Percentiles rank a stretch among this genome's conserved stretches.
phyloP scores from a whole-genome alignment of 495 filamentous ascomycete species.

The Mytilinidion resinicola region DNA sequence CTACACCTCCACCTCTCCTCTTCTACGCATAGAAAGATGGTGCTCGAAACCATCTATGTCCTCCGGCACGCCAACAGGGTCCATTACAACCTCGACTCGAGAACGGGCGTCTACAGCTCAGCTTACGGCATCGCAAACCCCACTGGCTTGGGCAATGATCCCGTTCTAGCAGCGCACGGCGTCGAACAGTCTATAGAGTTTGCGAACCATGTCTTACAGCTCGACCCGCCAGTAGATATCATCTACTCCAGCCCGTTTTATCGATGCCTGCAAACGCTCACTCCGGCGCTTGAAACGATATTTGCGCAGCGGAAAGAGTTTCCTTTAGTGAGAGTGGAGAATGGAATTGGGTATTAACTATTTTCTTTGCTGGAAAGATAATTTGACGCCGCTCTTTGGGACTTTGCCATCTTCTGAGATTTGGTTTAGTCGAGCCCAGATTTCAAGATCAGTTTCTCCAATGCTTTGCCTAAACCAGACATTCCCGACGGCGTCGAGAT shows the following conservation, averaged over 20 bases:
- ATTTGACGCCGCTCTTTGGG: no score
- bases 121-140: constrained; percentile 57
- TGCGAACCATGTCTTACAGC: constrained; percentile 52
- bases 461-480: no score
- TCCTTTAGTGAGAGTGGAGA: constrained; percentile 58
- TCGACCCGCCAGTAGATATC: constrained; percentile 61
- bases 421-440: no score
- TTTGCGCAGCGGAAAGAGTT: constrained; percentile 31
- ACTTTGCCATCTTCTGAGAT: no score
- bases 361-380: background rate
- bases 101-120: constrained; percentile 65
- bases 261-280: constrained; percentile 83
- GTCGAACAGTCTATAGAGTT: constrained; percentile 79
- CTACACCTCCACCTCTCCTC: background rate
- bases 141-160: constrained; percentile 78
- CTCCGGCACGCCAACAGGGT: constrained; percentile 53
- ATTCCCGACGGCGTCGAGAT: no score
- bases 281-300: constrained; percentile 57
- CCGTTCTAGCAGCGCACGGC: constrained; percentile 79
- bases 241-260: constrained; percentile 88
- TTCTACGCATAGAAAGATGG: constrained; percentile 1
- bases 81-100: constrained; percentile 55
- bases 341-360: constrained; percentile 58
- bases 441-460: no score
- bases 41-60: constrained; percentile 10